Evolutionary conservation across 176 grass and related monocot species (phyloP), one percentile per base, ranked within the genome.

Genomic region (Avena atlantica): DNA sequence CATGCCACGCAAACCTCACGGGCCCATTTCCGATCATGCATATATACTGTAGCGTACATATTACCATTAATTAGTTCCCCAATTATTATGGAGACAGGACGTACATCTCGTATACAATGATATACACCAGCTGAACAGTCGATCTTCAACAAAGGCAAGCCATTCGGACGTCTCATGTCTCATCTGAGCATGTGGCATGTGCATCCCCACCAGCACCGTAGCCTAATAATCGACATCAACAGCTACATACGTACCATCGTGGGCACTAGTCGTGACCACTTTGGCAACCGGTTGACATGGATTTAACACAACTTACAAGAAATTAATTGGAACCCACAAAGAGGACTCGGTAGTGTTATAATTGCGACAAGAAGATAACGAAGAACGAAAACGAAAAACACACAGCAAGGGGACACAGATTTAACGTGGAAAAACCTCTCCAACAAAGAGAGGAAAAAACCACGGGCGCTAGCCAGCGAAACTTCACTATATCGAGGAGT

Each of bases 181-280:
- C 4, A 12, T 2, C 17, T 23, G 3, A 10, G 20, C 63, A 31
- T 66, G 0, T 37, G 34, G 34, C 50, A 55, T 52, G 50, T 66
- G 42, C 78, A 80, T 62, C 58, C 17, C 58, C 14, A 29, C 21
- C 76, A 34, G 31, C 31, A 34, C 31, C 31, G 14, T 44, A 37
- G 51, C 51, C 52, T n/a, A 23, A 78, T 80, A 65, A 49, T 70
- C 29, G 12, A 69, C 47, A 75, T 56, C 48, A 81, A 40, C 50
- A 71, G 20, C 66, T 3, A 34, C 31, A 34, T 34, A 34, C 31
- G 37, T n/a, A 12, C 69, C 36, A 45, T 34, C 2, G 9, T 31
- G 17, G 50, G n/a, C 62, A 29, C 11, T 14, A 70, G 64, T 8
- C 67, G 31, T 71, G 67, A 58, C 51, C 51, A 51, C 12, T 62